Evolutionary conservation across 768 basidiomycete species (phyloP), one percentile per base, ranked within the genome.

Genomic region (Lentinula lateritia): DNA sequence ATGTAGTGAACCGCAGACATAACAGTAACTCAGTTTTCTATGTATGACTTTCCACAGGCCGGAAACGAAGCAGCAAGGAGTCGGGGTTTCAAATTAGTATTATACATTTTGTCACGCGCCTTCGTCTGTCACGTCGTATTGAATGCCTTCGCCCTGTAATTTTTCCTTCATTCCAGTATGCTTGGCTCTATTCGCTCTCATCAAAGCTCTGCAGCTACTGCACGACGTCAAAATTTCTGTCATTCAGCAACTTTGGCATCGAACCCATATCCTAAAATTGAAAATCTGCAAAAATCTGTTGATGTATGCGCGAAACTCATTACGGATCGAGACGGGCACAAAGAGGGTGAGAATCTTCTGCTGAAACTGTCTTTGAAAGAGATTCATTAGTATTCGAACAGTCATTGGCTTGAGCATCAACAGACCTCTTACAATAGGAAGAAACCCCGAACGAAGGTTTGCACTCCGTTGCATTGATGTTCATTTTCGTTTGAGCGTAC

Each of bases 261-360:
- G 41, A n/a, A 6, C 1, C 5, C 18, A 35, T 43, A 43, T 42
- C 50, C 43, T 42, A 38, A 15, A 60, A n/a, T 41, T 36, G 35
- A 16, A 13, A 28, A 56, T 18, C 23, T 53, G 5, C 50, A 16
- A 38, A 56, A 35, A 28, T 50, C 64, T 41, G 61, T 69, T n/a
- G 65, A 74, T 80, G 74, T 88, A 83, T 92, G 90, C 80, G 90
- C 90, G 18, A 90, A 88, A 68, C 74, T 92, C 7, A 72, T 86
- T 28, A 90, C 89, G 0, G 74, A 74, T 2, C 84, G 68, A n/a
- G 70, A 77, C n/a, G 88, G 87, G 9, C 78, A 83, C 48, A 86
- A 79, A 68, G 89, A 92, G 80, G 85, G 90, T 88, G 68, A 56
- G 59, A 39, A 38, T 7, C 13, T 13, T 48, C 50, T 45, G 32